These are phyloP conservation scores for Hyaloscypha bicolor DNA, from an alignment of 495 filamentous ascomycete genomes.

Conservation along the genomic window DNA sequence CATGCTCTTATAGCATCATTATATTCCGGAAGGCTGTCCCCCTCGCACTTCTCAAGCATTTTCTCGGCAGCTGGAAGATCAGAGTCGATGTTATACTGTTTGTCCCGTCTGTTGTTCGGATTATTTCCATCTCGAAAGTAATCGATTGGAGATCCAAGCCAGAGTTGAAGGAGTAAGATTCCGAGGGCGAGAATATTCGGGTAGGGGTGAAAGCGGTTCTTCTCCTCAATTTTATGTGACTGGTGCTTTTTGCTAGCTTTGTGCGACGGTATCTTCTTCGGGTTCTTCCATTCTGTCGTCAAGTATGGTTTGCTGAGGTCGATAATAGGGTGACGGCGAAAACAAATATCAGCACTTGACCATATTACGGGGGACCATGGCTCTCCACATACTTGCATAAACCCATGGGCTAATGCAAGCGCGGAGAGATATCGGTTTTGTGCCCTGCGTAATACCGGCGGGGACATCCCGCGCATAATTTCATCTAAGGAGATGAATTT, in stretches of 20 bases:
- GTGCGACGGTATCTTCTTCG: background rate
- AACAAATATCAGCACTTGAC: no score
- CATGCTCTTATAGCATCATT: conserved; percentile 8
- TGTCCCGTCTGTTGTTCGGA: background rate
- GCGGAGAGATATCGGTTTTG: no score
- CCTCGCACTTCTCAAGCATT: conserved; percentile 13
- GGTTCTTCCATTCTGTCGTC: background rate
- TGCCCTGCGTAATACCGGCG: no score
- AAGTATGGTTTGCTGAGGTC: background rate
- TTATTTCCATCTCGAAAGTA: background rate
- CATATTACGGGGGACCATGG: no score
- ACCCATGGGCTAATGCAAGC: no score
- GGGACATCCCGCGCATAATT: no score
- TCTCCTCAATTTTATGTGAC: background rate
- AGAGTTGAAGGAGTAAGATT: conserved; percentile 8
- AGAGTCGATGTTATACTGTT: conserved; percentile 5
- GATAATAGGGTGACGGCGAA: no score
- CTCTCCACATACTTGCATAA: no score
- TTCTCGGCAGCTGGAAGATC: conserved; percentile 6
- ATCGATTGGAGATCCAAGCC: conserved; percentile 6
- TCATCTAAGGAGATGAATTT: no score
- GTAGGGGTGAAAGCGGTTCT: conserved; percentile 3
- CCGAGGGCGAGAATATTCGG: conserved; percentile 11
- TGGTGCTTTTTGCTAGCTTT: background rate
- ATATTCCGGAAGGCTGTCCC: background rate